phyloP scores from a whole-genome alignment of 2,329 filamentous ascomycete species.

The Geoglossum cookeanum region DNA sequence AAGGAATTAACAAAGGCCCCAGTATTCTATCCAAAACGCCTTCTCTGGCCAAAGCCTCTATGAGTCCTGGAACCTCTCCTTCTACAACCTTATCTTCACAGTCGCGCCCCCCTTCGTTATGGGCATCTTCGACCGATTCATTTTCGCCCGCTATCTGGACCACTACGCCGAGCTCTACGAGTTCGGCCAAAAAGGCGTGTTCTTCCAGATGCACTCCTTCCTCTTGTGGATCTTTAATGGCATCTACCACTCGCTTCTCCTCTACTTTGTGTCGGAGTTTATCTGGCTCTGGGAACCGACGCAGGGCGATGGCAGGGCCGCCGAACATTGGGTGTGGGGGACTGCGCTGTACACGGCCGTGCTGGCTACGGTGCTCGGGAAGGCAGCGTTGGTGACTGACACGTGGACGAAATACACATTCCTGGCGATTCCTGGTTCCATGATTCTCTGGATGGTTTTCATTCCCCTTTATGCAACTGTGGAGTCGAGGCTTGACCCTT shows the following conservation, averaged over 20 bases:
- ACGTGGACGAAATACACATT: constrained; percentile 99
- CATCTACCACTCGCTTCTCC: constrained; percentile 81
- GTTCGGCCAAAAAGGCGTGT: constrained; percentile 78
- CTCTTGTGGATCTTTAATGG: constrained; percentile 84
- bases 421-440: constrained; percentile 82
- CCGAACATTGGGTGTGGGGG: constrained; percentile 96
- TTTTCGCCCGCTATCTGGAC: constrained; percentile 81
- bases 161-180: constrained; percentile 92
- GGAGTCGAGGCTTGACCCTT: constrained; percentile 56
- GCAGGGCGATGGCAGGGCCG: constrained; percentile 57
- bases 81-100: constrained; percentile 98
- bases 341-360: constrained; percentile 81
- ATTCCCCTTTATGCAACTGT: constrained; percentile 73
- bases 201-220: constrained; percentile 88
- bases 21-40: constrained; percentile 95
- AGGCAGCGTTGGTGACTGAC: constrained; percentile 85
- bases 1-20: not conserved
- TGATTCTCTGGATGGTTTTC: constrained; percentile 81
- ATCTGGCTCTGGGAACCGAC: constrained; percentile 71
- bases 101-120: constrained; percentile 87
- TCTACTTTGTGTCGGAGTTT: constrained; percentile 66
- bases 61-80: constrained; percentile 95
- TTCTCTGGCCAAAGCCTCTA: constrained; percentile 97
- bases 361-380: constrained; percentile 83
- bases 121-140: constrained; percentile 94